Base-by-base conservation (phyloP, 2,329 filamentous ascomycete species). In the Penicillium sp. region DNA sequence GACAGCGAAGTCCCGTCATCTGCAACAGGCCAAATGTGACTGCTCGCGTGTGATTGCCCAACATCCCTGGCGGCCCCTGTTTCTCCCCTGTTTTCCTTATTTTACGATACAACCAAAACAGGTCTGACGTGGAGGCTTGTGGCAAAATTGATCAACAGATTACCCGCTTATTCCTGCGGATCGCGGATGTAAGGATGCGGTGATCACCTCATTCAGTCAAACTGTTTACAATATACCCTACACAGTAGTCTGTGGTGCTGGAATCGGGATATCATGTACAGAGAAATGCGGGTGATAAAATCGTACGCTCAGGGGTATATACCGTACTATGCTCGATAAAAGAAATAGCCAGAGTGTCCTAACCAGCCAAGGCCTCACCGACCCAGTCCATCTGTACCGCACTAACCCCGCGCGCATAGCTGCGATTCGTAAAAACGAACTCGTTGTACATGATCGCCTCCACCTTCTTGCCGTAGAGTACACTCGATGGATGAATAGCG, bases 401-500 rank as follows among this genome's bases (percentile, higher is more conserved):
- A 67, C 81, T 85, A 7, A 86, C 83, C 3, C 81, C 79, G 44
- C 82, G 74, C 13, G 81, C 84, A 71, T 85, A 87, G 48, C 81
- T 81, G 58, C 81, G 81, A 39, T 79, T 85, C 18, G 84, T 87
- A 62, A 82, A 87, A 2, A 86, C 81, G 66, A 83, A 85, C 65
- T 86, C 83, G 53, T 81, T 83, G 61, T 84, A 87, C 65, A 86
- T 74, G 47, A 87, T 83, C 2, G 81, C 83, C 67, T 85, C 82
- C 5, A 83, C 74, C 57, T 81, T 82, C 62, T 79, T 79, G 18
- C 81, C 81, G 61, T 82, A 83, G 6, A 86, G 66, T 13, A 83
- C 81, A 53, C 81, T 84, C 7, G 79, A 80, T 0, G 83, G 83
- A 51, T 86, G 84, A 35, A 87, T 84, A 0, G 82, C 77, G 1